Evolutionary conservation across 495 filamentous ascomycete species (phyloP).

Genomic region (Aspergillus conjunctus): DNA sequence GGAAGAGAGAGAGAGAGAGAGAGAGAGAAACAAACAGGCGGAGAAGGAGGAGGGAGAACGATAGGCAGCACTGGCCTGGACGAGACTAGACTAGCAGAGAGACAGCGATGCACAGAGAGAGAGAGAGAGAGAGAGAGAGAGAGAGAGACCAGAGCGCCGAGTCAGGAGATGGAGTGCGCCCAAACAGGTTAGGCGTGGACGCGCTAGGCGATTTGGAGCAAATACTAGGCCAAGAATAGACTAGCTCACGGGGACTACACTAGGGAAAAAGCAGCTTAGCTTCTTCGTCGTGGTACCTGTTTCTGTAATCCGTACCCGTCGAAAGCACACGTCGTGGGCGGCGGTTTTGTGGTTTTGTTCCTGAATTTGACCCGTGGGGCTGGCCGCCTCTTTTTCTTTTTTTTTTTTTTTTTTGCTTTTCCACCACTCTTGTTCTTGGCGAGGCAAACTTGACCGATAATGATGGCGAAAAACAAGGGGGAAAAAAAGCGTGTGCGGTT

Average conservation of each 20-base stretch:
- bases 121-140: background rate
- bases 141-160: conserved; percentile 2
- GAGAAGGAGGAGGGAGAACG: conserved; percentile 15
- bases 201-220: conserved; percentile 9
- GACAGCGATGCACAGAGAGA: background rate
- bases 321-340: conserved; percentile 1
- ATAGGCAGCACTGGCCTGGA: conserved; percentile 4
- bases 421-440: background rate
- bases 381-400: conserved; percentile 17
- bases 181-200: conserved; percentile 12
- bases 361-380: conserved; percentile 17
- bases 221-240: conserved; percentile 5
- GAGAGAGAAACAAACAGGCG: conserved; percentile 19
- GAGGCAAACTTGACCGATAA: conserved; percentile 1
- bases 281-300: background rate
- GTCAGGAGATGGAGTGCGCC: conserved; percentile 16
- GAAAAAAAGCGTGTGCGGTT: background rate
- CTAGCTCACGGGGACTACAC: background rate
- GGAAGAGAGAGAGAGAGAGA: conserved; percentile 24
- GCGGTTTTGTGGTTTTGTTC: conserved; percentile 18
- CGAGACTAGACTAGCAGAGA: conserved; percentile 10
- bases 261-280: conserved; percentile 7
- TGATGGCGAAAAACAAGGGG: background rate
- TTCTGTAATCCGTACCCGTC: background rate
- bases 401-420: background rate